A percentile compares a stretch with the other conserved stretches of the same genome.
phyloP scores from a whole-genome alignment of 345 rosid species.

The Gossypium arboreum region DNA sequence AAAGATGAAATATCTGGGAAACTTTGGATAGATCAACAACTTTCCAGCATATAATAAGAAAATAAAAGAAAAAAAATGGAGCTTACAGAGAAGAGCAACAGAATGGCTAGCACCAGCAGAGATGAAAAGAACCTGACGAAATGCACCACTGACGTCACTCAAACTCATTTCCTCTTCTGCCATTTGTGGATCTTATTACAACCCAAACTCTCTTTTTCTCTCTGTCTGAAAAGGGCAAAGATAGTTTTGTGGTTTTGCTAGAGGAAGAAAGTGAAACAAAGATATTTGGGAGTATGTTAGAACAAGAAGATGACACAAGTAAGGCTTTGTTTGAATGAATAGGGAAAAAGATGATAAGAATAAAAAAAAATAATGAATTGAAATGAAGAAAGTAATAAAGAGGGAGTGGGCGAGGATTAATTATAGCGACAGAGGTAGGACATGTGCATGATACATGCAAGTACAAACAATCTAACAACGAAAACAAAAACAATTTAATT shows the following conservation, averaged over 20 bases:
- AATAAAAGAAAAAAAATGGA: background rate
- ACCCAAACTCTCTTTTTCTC: constrained; percentile 1
- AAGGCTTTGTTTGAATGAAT: background rate
- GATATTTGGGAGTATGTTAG: background rate
- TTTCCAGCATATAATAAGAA: background rate
- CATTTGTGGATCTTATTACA: constrained; percentile 25
- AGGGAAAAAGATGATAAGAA: background rate
- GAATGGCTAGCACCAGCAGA: constrained; percentile 99
- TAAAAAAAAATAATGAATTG: too few relatives aligned
- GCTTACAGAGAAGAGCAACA: constrained; percentile 82
- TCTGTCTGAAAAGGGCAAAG: constrained; percentile 15
- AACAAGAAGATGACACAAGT: background rate
- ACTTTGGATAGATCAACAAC: background rate
- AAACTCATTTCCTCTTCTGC: constrained; percentile 37
- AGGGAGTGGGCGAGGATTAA: background rate
- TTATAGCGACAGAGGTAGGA: background rate
- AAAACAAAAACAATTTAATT: background rate
- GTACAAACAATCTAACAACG: background rate
- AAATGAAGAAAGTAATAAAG: background rate
- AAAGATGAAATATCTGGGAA: background rate
- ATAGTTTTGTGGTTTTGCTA: constrained; percentile 12
- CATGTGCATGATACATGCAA: constrained; percentile 11
- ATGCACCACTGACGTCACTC: constrained; percentile 41
- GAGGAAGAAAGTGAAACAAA: background rate
- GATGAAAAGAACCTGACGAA: constrained; percentile 63